Evolutionary conservation across 768 basidiomycete genomes (phyloP), one percentile per base, ranked within the genome.

Genomic region (Dioszegia aurantiaca): DNA sequence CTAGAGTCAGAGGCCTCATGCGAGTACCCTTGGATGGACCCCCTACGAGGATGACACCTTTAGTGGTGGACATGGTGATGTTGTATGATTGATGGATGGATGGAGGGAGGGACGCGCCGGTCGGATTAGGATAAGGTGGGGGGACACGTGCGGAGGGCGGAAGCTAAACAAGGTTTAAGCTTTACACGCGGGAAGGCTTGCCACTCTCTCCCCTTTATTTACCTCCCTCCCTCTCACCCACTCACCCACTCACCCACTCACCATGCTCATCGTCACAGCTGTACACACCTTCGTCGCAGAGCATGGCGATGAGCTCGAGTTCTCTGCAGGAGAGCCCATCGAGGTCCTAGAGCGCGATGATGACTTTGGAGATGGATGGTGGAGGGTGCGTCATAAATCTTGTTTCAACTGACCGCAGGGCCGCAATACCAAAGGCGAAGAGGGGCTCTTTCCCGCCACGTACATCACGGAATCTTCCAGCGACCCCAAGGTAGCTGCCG

Each of bases 341-440:
- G 86, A 89, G 70, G 85, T 99, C 27, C 57, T 97, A 40, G 94
- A 98, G 80, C 89, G 85, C 78, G 95, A 98, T 72, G 95, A 98
- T 64, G 78, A 84, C 57, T 98, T 89, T 73, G 84, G 84, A 19
- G 95, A 99, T 77, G 95, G 94, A 17, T 98, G 95, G 95, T 98
- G 90, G 90, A 82, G 85, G 82, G 86, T 86, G 56, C 72, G 82
- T 77, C 14, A 39, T n/a, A 4, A 12, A 36, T 27, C 33, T 19
- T 21, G n/a, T 62, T 33, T 54, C 61, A 16, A 40, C 30, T 57
- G 47, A 53, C 24, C 6, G 19, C 36, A 92, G 89, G 92, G 93
- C 16, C 85, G 87, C 33, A 95, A 92, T 77, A 73, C 82, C 5
- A 80, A 83, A 12, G 94, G 93, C 4, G 86, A 86, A 73, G 78